Conservation (phyloP, 192 early-diverging fungal genomes). For the Linnemannia exigua region DNA sequence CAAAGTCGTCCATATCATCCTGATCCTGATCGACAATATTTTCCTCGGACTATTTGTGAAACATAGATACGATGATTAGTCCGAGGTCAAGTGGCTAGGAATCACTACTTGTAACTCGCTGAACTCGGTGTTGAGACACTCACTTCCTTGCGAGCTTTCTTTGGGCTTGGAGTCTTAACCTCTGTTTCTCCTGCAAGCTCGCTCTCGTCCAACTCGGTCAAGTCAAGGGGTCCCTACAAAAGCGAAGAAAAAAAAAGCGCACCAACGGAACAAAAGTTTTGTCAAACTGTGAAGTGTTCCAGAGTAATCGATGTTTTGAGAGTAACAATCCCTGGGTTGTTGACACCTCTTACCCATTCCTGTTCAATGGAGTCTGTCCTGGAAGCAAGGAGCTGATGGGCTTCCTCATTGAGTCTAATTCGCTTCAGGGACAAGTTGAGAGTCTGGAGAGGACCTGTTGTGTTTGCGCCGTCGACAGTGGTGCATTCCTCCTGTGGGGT, state of each 20-base stretch:
- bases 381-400: slow-evolving; percentile 2
- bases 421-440: slow-evolving; percentile 53
- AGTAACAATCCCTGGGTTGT: not conserved
- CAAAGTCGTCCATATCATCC: slow-evolving; percentile 33
- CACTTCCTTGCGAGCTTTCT: slow-evolving; percentile 47
- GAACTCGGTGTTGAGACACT: not conserved
- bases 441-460: slow-evolving; percentile 27
- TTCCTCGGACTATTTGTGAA: not conserved
- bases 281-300: not conserved
- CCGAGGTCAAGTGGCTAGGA: not conserved
- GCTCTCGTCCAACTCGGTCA: slow-evolving; percentile 25
- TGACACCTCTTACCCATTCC: slow-evolving; percentile 38
- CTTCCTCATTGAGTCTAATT: slow-evolving; percentile 39
- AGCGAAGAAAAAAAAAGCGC: not conserved
- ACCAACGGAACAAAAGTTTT: not conserved
- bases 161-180: slow-evolving; percentile 13
- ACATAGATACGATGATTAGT: not conserved
- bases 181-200: slow-evolving; percentile 6
- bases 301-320: not conserved
- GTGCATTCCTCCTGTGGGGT: not conserved
- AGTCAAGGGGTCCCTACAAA: slow-evolving; percentile 27
- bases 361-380: slow-evolving; percentile 41
- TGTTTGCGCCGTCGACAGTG: not conserved
- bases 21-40: not conserved
- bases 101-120: not conserved